Evolutionary conservation across 495 filamentous ascomycete species (phyloP).

Genomic region (Alectoria sarmentosa): DNA sequence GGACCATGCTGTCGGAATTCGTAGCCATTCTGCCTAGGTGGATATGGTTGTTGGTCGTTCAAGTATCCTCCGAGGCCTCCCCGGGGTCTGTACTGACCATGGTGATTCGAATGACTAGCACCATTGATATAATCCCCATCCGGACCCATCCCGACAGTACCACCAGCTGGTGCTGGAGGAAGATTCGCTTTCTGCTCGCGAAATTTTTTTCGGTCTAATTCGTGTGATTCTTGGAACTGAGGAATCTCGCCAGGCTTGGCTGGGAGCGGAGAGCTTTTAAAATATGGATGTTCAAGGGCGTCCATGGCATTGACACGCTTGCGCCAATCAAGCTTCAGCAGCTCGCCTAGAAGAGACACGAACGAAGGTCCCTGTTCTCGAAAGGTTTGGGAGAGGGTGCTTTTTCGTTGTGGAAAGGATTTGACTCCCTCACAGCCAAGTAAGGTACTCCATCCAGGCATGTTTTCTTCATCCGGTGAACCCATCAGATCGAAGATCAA

Average conservation of each 20-base stretch:
- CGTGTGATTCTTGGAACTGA: slow-evolving; percentile 87
- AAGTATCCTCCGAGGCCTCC: slow-evolving; percentile 18
- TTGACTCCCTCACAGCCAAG: slow-evolving; percentile 74
- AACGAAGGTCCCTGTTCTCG: slow-evolving; percentile 57
- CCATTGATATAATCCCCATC: slow-evolving; percentile 50
- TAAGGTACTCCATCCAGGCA: slow-evolving; percentile 83
- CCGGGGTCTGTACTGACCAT: slow-evolving; percentile 14
- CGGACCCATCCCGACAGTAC: slow-evolving; percentile 71
- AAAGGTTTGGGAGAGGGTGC: slow-evolving; percentile 65
- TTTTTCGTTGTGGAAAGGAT: slow-evolving; percentile 53
- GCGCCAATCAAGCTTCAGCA: slow-evolving; percentile 84
- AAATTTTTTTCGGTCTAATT: slow-evolving; percentile 84
- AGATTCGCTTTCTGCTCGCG: slow-evolving; percentile 66
- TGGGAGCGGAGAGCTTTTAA: slow-evolving; percentile 69
- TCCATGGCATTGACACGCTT: slow-evolving; percentile 89
- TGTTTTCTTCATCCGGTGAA: slow-evolving; percentile 79
- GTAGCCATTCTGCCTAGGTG: slow-evolving; percentile 20
- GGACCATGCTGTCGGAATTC: slow-evolving; percentile 18
- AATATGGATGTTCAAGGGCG: slow-evolving; percentile 89
- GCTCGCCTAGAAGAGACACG: slow-evolving; percentile 70
- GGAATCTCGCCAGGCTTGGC: slow-evolving; percentile 77
- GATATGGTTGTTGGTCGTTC: slow-evolving; percentile 19
- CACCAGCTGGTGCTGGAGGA: slow-evolving; percentile 85
- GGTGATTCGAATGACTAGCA: slow-evolving; percentile 12
- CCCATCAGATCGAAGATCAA: slow-evolving; percentile 93